A percentile compares a stretch with the other conserved stretches of the same genome.
Evolutionary conservation across 2,329 filamentous ascomycete genomes (phyloP).

Genomic region (Diaporthe citri): DNA sequence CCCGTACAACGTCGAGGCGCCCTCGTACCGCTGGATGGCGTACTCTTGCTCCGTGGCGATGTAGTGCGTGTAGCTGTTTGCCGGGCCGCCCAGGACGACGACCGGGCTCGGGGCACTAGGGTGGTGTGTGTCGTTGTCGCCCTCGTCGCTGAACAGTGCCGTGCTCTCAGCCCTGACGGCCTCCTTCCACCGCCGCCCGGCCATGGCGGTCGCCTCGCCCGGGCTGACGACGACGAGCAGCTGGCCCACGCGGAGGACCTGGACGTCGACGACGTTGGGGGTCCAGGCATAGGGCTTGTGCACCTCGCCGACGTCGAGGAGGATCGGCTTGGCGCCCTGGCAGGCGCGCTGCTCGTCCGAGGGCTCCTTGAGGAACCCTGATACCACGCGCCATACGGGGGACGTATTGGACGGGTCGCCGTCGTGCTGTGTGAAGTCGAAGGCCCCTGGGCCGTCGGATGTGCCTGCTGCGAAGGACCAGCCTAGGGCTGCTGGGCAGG

Average conservation of each 20-base stretch:
- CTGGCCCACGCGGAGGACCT: constrained; percentile 86
- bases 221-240: constrained; percentile 86
- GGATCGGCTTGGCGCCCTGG: constrained; percentile 84
- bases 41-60: constrained; percentile 86
- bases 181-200: constrained; percentile 86
- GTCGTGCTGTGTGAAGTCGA: constrained; percentile 93
- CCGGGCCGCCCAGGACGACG: constrained; percentile 89
- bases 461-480: constrained; percentile 96
- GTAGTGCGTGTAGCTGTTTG: constrained; percentile 91
- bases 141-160: constrained; percentile 51
- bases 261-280: constrained; percentile 91
- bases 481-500: constrained; percentile 89
- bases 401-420: constrained; percentile 74
- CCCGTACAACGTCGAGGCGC: constrained; percentile 88
- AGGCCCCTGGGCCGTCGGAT: constrained; percentile 88
- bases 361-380: constrained; percentile 78
- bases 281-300: constrained; percentile 85
- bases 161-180: constrained; percentile 71
- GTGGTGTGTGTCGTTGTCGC: constrained; percentile 54
- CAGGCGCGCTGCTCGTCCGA: constrained; percentile 78
- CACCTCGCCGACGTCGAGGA: constrained; percentile 91
- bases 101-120: constrained; percentile 58
- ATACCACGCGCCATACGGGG: constrained; percentile 84
- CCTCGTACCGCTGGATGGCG: constrained; percentile 87
- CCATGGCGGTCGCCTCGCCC: constrained; percentile 93